Conservation (phyloP, 345 rosid genomes). For the Linum lewisii region DNA sequence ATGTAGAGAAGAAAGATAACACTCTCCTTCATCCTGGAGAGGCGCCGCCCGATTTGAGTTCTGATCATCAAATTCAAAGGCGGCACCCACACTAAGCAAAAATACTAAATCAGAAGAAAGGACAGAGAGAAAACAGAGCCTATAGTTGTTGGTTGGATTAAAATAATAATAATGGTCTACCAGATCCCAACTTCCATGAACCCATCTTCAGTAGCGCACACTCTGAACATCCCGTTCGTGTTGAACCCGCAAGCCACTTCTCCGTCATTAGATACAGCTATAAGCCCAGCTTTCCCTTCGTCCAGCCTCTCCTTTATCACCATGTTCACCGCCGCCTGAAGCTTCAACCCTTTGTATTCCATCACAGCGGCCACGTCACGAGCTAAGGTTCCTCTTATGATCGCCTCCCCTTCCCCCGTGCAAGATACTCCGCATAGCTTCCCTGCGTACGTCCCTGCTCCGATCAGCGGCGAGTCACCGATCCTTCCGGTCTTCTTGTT, state of each 20-base stretch:
- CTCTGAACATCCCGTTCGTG: conserved; percentile 79
- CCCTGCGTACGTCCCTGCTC: conserved; percentile 85
- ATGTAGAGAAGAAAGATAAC: no score
- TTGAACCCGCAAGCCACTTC: conserved; percentile 87
- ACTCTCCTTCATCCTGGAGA: no score
- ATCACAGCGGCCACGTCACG: conserved; percentile 92
- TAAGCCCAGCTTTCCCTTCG: conserved; percentile 75
- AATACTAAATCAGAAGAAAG: no score
- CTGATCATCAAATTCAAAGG: background rate
- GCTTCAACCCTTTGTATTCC: conserved; percentile 82
- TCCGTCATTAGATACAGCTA: conserved; percentile 75
- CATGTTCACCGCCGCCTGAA: conserved; percentile 72
- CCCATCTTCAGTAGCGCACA: conserved; percentile 85
- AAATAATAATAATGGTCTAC: no score
- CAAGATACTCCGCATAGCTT: conserved; percentile 76
- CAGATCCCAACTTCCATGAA: conserved; percentile 77
- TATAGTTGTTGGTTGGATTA: background rate
- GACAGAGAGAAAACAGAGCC: no score
- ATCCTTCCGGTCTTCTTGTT: conserved; percentile 83
- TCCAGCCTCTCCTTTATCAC: conserved; percentile 70
- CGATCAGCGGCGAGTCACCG: conserved; percentile 96
- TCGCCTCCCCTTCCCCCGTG: conserved; percentile 96
- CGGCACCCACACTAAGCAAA: background rate
- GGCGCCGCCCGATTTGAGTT: background rate
- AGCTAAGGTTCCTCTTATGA: conserved; percentile 74